These are phyloP conservation scores for Trypanosoma lewisi DNA, from an alignment of 208 protist genomes.

Conservation along the genomic window DNA sequence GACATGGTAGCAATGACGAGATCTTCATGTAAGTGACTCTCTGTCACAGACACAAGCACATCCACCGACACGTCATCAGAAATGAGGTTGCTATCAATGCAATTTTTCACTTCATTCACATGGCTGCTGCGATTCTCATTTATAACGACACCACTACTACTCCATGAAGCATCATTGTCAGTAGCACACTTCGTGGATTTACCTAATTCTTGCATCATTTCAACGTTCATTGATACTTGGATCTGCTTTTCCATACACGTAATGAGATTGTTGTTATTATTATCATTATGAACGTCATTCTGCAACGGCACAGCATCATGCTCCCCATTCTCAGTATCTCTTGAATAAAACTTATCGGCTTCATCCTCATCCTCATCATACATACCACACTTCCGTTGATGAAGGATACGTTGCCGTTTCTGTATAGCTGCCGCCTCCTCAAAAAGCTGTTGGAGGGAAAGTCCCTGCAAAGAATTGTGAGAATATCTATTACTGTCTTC, in stretches of 20 bases:
- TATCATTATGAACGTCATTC: background rate
- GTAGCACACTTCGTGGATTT: background rate
- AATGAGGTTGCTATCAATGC: background rate
- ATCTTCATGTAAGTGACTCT: background rate
- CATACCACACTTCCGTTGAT: conserved; percentile 29
- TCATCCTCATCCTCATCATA: background rate
- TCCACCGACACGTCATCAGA: conserved; percentile 18
- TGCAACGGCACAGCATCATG: background rate
- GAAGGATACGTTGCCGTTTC: conserved; percentile 46
- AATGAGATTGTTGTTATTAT: background rate
- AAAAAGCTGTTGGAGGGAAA: conserved; percentile 73
- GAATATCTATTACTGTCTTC: background rate
- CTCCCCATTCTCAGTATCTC: background rate
- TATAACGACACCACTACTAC: too few relatives aligned
- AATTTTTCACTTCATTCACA: background rate
- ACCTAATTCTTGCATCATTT: background rate
- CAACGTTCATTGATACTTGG: background rate
- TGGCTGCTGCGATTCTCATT: background rate
- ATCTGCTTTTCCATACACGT: background rate
- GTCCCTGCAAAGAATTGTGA: conserved; percentile 8
- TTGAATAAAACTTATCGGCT: background rate
- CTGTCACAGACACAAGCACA: conserved; percentile 15
- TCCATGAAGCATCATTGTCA: background rate
- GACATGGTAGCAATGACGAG: background rate
- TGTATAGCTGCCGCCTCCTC: conserved; percentile 65